Conservation (phyloP, 2,329 filamentous ascomycete species). For the Rutstroemia sp. region DNA sequence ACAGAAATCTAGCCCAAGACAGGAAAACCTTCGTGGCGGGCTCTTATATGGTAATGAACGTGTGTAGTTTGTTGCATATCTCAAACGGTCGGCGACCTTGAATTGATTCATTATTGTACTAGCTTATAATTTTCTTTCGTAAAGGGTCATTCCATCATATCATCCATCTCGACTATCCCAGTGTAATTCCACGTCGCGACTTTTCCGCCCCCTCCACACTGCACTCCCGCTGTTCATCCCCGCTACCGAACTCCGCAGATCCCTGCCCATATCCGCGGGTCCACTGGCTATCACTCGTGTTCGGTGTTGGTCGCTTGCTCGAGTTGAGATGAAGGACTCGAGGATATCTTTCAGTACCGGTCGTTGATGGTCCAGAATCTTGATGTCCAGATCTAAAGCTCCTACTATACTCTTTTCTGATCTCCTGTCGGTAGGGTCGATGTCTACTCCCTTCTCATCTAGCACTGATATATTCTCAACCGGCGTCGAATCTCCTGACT, state of each 20-base stretch:
- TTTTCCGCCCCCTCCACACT: constrained; percentile 48
- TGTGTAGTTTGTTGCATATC: neutral
- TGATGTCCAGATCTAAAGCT: neutral
- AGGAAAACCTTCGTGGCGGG: neutral
- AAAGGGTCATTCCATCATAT: neutral
- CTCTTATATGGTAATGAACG: too few species aligned
- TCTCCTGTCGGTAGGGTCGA: neutral
- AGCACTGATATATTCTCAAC: neutral
- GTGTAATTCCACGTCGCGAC: constrained; percentile 47
- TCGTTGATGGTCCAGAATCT: neutral
- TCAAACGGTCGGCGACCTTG: neutral
- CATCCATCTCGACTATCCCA: constrained; percentile 46
- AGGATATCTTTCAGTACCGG: constrained; percentile 33
- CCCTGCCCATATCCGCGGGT: constrained; percentile 51
- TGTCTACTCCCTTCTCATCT: neutral
- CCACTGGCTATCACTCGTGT: constrained; percentile 54
- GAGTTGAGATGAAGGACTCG: constrained; percentile 39
- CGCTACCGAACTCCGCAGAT: constrained; percentile 47
- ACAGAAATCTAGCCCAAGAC: too few species aligned
- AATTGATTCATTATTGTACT: neutral
- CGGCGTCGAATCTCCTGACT: neutral
- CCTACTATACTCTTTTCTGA: neutral
- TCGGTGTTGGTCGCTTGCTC: constrained; percentile 35
- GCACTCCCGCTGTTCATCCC: constrained; percentile 41
- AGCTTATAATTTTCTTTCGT: neutral